phyloP scores from a whole-genome alignment of 768 basidiomycete species.

The Russula abietina region DNA sequence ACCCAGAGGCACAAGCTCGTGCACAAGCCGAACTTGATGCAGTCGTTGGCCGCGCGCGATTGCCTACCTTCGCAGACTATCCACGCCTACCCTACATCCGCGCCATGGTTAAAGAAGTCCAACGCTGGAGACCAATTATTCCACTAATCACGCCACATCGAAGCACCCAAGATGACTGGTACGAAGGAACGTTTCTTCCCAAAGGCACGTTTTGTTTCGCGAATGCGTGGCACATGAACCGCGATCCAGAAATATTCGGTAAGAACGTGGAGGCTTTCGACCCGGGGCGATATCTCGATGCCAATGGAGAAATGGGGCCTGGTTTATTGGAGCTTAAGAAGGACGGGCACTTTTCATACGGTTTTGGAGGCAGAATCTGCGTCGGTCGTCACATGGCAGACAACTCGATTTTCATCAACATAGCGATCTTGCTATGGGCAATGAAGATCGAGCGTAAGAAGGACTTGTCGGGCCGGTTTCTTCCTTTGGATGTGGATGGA shows the following conservation, averaged over 20 bases:
- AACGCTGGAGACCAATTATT: background rate
- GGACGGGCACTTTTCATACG: constrained; percentile 26
- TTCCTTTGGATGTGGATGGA: constrained; percentile 8
- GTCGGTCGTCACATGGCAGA: constrained; percentile 20
- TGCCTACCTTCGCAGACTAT: background rate
- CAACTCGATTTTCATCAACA: constrained; percentile 31
- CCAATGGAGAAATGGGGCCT: background rate
- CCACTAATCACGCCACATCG: background rate
- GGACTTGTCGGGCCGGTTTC: background rate
- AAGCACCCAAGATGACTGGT: background rate
- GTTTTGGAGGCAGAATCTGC: constrained; percentile 27
- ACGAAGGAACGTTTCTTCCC: background rate
- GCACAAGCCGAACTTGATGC: background rate
- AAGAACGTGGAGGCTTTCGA: background rate
- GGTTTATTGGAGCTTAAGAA: no score
- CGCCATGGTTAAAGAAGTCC: background rate
- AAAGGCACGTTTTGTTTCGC: background rate
- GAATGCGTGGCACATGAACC: background rate
- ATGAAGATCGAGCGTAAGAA: constrained; percentile 17
- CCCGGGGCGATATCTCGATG: background rate
- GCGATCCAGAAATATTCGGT: background rate
- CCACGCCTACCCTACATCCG: background rate
- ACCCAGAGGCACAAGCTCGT: background rate
- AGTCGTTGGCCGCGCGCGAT: background rate
- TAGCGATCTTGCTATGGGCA: constrained; percentile 30